Evolutionary conservation across 2,329 filamentous ascomycete species (phyloP).

Genomic region (Monilinia aucupariae): DNA sequence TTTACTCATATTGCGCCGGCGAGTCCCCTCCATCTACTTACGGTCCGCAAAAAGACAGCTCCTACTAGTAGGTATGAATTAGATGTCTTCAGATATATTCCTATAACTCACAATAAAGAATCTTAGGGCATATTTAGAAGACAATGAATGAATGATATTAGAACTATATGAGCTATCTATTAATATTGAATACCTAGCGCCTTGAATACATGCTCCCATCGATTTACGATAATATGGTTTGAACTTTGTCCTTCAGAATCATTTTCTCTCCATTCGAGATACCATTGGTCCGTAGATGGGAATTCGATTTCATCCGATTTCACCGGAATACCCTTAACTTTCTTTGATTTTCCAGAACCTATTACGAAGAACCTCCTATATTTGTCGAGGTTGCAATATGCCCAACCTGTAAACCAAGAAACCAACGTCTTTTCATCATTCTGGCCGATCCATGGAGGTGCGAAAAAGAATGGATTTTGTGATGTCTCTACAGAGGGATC

Average conservation of each 20-base stretch:
- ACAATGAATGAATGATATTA: no score
- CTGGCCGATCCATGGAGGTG: constrained; percentile 45
- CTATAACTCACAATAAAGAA: no score
- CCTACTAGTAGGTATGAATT: no score
- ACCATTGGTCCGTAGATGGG: background rate
- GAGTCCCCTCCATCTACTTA: no score
- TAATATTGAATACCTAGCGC: background rate
- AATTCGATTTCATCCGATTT: background rate
- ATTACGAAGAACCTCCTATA: constrained; percentile 52
- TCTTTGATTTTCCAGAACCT: constrained; percentile 35
- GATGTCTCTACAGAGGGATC: constrained; percentile 18
- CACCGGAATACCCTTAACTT: background rate
- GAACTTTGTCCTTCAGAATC: background rate
- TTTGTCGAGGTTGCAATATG: constrained; percentile 43
- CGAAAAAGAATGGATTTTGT: constrained; percentile 42
- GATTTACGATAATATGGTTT: background rate
- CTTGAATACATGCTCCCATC: background rate
- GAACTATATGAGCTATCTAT: background rate
- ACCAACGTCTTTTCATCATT: constrained; percentile 59
- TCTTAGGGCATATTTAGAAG: no score
- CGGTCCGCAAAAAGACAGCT: no score
- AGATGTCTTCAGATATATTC: no score
- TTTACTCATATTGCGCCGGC: no score
- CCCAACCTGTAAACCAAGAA: constrained; percentile 59
- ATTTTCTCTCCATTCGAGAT: background rate